phyloP scores from a whole-genome alignment of 108 stramenopile genomes.

The Skeletonema menzelii region DNA sequence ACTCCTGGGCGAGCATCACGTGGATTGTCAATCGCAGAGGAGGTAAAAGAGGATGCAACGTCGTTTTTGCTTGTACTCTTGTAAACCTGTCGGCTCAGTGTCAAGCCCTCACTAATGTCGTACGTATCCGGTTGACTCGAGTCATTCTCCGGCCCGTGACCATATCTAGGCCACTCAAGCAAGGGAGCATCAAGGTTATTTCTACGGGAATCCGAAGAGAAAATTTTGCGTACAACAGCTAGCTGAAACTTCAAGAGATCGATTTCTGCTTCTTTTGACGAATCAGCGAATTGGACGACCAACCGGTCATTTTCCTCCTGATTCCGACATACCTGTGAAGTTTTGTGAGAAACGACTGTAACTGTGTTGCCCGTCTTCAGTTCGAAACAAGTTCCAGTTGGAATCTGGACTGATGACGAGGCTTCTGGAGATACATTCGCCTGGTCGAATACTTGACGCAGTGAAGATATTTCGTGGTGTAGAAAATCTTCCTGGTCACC shows the following conservation, averaged over 20 bases:
- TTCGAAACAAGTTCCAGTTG: conserved; percentile 33
- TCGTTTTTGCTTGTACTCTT: neutral
- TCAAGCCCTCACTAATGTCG: conserved; percentile 27
- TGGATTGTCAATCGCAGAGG: conserved; percentile 28
- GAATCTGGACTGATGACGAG: conserved; percentile 23
- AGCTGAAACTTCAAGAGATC: conserved; percentile 35
- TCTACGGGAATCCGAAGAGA: neutral
- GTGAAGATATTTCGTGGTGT: conserved; percentile 36
- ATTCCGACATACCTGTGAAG: neutral
- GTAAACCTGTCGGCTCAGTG: conserved; percentile 18
- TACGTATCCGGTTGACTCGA: conserved; percentile 1
- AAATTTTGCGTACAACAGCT: conserved; percentile 24
- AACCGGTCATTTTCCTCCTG: conserved; percentile 15
- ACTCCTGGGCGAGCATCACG: conserved; percentile 25
- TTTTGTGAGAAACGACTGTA: conserved; percentile 27
- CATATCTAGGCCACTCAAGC: conserved; percentile 42
- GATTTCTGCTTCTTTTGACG: conserved; percentile 1
- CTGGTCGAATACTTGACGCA: conserved; percentile 38
- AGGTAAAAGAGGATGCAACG: conserved; percentile 1
- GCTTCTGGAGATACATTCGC: conserved; percentile 19
- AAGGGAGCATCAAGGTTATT: conserved; percentile 6
- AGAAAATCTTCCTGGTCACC: conserved; percentile 46
- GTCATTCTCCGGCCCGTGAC: neutral
- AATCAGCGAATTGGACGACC: neutral
- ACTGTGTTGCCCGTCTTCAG: conserved; percentile 18